phyloP scores from a whole-genome alignment of 306 rosid species.

The Cicer pinnatifidum region DNA sequence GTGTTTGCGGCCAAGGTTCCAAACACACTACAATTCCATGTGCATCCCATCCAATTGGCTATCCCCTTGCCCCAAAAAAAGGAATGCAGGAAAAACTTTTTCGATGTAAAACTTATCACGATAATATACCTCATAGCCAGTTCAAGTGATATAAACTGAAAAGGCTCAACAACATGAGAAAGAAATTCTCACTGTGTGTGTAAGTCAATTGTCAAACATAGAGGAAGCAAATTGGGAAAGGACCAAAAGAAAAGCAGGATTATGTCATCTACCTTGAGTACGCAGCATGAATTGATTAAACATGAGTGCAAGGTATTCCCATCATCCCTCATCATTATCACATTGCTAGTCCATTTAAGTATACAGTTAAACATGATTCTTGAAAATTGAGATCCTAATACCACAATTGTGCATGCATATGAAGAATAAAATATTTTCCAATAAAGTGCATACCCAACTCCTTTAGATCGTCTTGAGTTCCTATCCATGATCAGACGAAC shows the following conservation, averaged over 20 bases:
- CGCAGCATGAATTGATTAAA: conserved; percentile 99
- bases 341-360: conserved; percentile 99
- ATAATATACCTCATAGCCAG: conserved; percentile 41
- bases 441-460: too few species aligned
- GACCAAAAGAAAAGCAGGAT: conserved; percentile 71
- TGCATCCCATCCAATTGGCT: conserved; percentile 24
- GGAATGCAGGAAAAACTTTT: conserved; percentile 23
- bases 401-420: conserved; percentile 59
- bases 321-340: conserved; percentile 99
- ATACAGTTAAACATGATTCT: conserved; percentile 97
- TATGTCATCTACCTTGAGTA: conserved; percentile 95
- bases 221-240: conserved; percentile 67
- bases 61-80: background rate
- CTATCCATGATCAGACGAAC: too few species aligned
- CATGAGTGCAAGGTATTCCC: conserved; percentile 99
- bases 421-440: too few species aligned
- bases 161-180: conserved; percentile 53
- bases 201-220: conserved; percentile 45
- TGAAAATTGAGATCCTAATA: conserved; percentile 68
- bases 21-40: background rate
- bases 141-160: conserved; percentile 49
- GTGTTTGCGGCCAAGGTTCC: too few species aligned
- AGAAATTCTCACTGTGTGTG: conserved; percentile 55
- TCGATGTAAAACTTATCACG: conserved; percentile 20
- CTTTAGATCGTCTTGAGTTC: too few species aligned